Base-by-base conservation (phyloP, 2,329 filamentous ascomycete species). In the Dryadomyces sulphureus region DNA sequence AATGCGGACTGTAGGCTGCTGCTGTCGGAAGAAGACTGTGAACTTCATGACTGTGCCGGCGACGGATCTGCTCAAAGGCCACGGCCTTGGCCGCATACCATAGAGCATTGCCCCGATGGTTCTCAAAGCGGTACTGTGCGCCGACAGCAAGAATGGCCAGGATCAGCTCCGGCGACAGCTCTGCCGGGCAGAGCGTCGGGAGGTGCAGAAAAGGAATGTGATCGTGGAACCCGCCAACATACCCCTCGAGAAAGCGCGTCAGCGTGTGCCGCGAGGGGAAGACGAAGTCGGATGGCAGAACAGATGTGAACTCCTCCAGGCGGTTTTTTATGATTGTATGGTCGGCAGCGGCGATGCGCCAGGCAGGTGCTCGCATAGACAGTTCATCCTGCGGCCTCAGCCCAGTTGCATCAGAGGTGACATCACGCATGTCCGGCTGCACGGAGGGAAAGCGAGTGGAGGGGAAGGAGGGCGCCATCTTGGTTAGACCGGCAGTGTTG, bases 241-340 rank as follows among this genome's bases (percentile, higher is more conserved):
- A 86, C 1, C 79, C 80, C 48, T 82, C 79, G 27, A 85, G 61
- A 50, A 84, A 85, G 30, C 81, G 65, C 3, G 77, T 79, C 24
- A 85, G 58, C 0, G 81, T 82, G 52, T 84, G 72, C 3, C 81
- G 72, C 5, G 80, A 84, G 1, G 81, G 81, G 43, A 85, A 73
- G 3, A 76, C 69, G 52, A 85, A 85, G 53, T 77, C 75, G 45
- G 62, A 65, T 0, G 78, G 74, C 20, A 81, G 59, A 5, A 79
- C 71, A 1, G 69, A 65, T 1, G 74, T 73, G 51, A 81, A 81
- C 49, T 79, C 75, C 19, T 75, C 69, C 0, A 81, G 59, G n/a
- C 73, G 68, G 46, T 67, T 73, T 54, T 73, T 72, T 46, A 80
- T 76, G 11, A 68, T 61, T 5, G 64, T 67, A 54, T 77, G 70